Evolutionary conservation across 352 stramenopile species (phyloP), one percentile per base, ranked within the genome.

Genomic region (Phytophthora pistaciae): DNA sequence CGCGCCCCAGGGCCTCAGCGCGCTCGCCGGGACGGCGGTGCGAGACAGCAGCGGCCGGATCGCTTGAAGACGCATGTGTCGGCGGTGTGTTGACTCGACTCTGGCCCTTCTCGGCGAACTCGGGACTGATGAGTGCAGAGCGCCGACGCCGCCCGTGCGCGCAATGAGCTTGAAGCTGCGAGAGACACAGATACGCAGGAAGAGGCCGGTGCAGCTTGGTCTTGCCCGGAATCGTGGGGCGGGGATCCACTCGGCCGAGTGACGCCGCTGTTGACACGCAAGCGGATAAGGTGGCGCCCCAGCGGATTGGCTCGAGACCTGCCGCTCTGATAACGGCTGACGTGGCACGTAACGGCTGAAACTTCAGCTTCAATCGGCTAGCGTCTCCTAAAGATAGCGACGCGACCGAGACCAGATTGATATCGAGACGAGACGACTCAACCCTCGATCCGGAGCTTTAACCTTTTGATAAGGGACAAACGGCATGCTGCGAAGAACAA

Each of bases 61-160:
- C 29, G 42, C 62, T 59, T 66, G 61, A 20, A 72, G 58, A 75
- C 66, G 71, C 71, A 78, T 78, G 23, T 60, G 62, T 52, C 7
- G 38, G 23, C 48, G 27, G 10, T 6, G 21, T 11, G 48, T 53
- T 44, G 53, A 46, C 42, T 55, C n/a, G 54, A 64, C 33, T 58
- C 5, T 58, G 58, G 46, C 60, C 44, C 50, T 76, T 55, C 54
- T 64, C 20, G n/a, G 64, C 16, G 44, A 76, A 66, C 64, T 73
- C 58, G 33, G 25, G 38, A 76, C 31, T 76, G 69, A 71, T 64
- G 8, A 33, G 60, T n/a, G 21, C 38, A 48, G 40, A 58, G 52
- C 50, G 40, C 14, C 36, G 33, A 44, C 65, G 61, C 11, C n/a
- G 27, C 27, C 11, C n/a, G 27, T 7, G 6, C 27, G 27, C 56